A percentile compares a stretch with the other conserved stretches of the same genome.
These are phyloP conservation scores for Nemania sp. DNA, from an alignment of 2,329 filamentous ascomycete genomes.

Conservation along the genomic window DNA sequence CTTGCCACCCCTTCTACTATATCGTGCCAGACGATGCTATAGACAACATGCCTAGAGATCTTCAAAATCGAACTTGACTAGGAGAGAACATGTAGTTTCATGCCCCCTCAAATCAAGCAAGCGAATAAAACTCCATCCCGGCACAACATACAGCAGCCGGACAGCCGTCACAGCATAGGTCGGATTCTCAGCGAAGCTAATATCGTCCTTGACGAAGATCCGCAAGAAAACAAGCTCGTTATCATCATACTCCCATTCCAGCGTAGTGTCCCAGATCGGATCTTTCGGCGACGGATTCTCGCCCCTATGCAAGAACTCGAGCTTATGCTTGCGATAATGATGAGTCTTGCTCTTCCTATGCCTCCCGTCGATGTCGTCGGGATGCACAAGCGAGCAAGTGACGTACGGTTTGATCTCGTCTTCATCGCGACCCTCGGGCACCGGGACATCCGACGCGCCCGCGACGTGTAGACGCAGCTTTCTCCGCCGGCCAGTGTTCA, in stretches of 20 bases:
- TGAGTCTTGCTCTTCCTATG: conserved; percentile 64
- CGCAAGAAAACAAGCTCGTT: conserved; percentile 67
- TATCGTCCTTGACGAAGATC: conserved; percentile 68
- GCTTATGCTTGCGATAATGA: conserved; percentile 61
- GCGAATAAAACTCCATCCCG: conserved; percentile 65
- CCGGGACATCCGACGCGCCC: conserved; percentile 64
- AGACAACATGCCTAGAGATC: conserved; percentile 37
- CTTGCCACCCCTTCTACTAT: no score
- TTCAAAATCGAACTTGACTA: conserved; percentile 63
- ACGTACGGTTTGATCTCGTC: conserved; percentile 65
- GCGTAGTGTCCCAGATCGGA: conserved; percentile 66
- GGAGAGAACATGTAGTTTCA: conserved; percentile 64
- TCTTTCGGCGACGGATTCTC: conserved; percentile 63
- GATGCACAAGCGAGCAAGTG: conserved; percentile 66
- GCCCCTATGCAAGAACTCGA: conserved; percentile 59
- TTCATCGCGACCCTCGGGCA: conserved; percentile 53
- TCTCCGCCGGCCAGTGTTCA: conserved; percentile 51
- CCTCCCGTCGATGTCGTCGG: conserved; percentile 51
- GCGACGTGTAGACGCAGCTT: conserved; percentile 61
- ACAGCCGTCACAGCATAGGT: conserved; percentile 64
- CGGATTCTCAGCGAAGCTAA: conserved; percentile 64
- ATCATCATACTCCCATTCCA: conserved; percentile 71
- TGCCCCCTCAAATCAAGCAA: conserved; percentile 67
- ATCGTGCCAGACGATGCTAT: no score
- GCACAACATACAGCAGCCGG: conserved; percentile 46